Conservation (phyloP, 768 basidiomycete genomes). For the Lactarius psammicola region DNA sequence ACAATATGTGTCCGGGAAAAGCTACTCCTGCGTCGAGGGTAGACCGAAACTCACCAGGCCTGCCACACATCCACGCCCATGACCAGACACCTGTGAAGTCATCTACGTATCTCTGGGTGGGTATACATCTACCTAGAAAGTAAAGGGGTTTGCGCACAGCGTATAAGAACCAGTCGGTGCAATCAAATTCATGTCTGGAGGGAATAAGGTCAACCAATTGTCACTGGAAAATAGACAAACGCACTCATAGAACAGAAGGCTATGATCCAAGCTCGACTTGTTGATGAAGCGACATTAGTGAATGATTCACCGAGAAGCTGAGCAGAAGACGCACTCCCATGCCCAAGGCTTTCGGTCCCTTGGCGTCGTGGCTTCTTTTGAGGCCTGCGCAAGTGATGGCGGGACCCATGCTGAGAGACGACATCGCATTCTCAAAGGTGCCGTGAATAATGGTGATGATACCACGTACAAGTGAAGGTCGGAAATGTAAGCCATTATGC, state of each 20-base stretch:
- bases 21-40: background rate
- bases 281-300: background rate
- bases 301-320: background rate
- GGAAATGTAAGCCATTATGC: constrained; percentile 75
- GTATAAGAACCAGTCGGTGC: constrained; percentile 77
- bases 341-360: constrained; percentile 56
- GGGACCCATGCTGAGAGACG: constrained; percentile 49
- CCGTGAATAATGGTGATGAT: constrained; percentile 3
- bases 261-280: constrained; percentile 73
- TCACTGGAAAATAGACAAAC: constrained; percentile 26
- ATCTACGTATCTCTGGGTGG: background rate
- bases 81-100: constrained; percentile 5
- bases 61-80: constrained; percentile 9
- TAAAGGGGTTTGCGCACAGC: constrained; percentile 47
- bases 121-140: background rate
- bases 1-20: background rate
- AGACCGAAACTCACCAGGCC: constrained; percentile 9
- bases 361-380: constrained; percentile 39
- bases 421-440: constrained; percentile 19
- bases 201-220: background rate
- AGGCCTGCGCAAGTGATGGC: constrained; percentile 56
- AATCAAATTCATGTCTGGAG: constrained; percentile 65
- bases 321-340: constrained; percentile 42
- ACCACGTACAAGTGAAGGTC: constrained; percentile 69
- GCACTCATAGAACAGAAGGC: constrained; percentile 75